Evolutionary conservation across 768 basidiomycete genomes (phyloP), one percentile per base, ranked within the genome.

Genomic region (Mrakia hoshinonis): DNA sequence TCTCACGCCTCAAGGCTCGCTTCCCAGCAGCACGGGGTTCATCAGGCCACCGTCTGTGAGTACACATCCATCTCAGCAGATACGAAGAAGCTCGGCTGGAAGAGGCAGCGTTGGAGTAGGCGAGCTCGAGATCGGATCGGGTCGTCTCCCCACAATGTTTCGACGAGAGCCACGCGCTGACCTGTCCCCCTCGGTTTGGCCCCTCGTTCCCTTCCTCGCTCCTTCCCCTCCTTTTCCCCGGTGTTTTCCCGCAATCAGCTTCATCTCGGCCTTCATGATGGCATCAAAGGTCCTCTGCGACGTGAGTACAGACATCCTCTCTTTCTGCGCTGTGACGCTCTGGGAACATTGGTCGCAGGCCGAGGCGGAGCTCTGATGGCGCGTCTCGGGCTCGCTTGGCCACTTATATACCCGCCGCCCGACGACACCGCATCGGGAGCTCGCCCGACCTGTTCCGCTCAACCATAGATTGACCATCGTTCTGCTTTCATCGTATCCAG

Each of bases 11-110:
- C 73, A 96, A 96, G 81, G 86, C 86, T 38, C 87, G 91, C 22
- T 93, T 92, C 79, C 92, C 91, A 3, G 89, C 91, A 4, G 92
- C 91, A 9, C 85, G 89, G 31, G 92, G 92, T 15, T 91, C 90
- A 1, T 92, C 90, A 0, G 92, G 92, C 24, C 91, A 96, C 77
- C 85, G 91, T 0, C 81, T 96, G 18, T 70, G 65, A 61, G 58
- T 61, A 3, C 18, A 90, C n/a, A n/a, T n/a, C n/a, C n/a, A n/a
- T n/a, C n/a, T n/a, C n/a, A n/a, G n/a, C n/a, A n/a, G n/a, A n/a
- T n/a, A n/a, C n/a, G n/a, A n/a, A n/a, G n/a, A n/a, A n/a, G n/a
- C n/a, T n/a, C n/a, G n/a, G n/a, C n/a, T n/a, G n/a, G n/a, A n/a
- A n/a, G n/a, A n/a, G n/a, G n/a, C n/a, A n/a, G n/a, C 43, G 43